Evolutionary conservation across 2,329 filamentous ascomycete species (phyloP).

Genomic region (Aureobasidium subglaciale): DNA sequence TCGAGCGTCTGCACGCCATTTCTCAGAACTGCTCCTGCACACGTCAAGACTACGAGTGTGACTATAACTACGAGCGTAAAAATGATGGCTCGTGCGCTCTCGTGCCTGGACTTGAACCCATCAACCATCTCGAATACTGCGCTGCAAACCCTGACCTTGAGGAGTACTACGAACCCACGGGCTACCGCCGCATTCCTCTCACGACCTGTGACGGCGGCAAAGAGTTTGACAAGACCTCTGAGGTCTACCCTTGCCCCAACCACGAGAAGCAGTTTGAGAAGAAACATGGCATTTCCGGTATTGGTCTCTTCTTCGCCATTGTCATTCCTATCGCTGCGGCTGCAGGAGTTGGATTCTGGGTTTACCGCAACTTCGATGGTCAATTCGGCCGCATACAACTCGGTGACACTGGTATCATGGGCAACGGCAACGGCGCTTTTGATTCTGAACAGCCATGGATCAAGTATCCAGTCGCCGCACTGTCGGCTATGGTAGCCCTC

Average conservation of each 20-base stretch:
- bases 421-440: constrained; percentile 37
- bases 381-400: constrained; percentile 88
- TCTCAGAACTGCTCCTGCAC: constrained; percentile 73
- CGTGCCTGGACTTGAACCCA: constrained; percentile 63
- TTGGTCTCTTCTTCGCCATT: constrained; percentile 79
- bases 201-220: constrained; percentile 75
- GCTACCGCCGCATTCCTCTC: constrained; percentile 82
- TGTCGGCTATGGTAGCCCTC: constrained; percentile 50
- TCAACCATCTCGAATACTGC: constrained; percentile 54
- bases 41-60: constrained; percentile 86
- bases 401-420: constrained; percentile 51
- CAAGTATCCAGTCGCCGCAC: constrained; percentile 58
- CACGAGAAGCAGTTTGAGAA: constrained; percentile 78
- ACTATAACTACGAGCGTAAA: constrained; percentile 86
- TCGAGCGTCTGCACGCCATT: constrained; percentile 62
- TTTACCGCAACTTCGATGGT: constrained; percentile 75
- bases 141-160: constrained; percentile 57
- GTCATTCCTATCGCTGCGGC: constrained; percentile 67
- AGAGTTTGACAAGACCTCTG: constrained; percentile 62
- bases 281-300: constrained; percentile 61
- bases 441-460: constrained; percentile 71
- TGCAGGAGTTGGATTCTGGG: constrained; percentile 69
- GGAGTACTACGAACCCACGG: constrained; percentile 78
- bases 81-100: constrained; percentile 69
- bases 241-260: constrained; percentile 60